Evolutionary conservation across 225 moss, liverwort and hornwort genomes (phyloP).

Genomic region (Neckera pumila): DNA sequence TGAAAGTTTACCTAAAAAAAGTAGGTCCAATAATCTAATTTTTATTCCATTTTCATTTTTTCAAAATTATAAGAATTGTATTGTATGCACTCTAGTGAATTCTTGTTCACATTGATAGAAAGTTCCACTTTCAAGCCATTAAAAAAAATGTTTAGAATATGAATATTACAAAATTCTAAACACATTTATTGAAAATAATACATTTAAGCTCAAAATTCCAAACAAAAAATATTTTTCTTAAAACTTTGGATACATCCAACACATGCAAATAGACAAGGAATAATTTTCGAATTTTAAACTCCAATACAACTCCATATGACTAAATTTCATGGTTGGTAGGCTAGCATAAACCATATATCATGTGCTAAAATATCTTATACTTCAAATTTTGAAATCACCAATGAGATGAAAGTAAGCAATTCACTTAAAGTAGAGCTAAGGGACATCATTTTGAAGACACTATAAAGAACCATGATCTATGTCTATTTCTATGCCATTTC

Average conservation of each 20-base stretch:
- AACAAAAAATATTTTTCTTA: neutral
- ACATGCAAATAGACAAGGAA: neutral
- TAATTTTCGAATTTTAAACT: neutral
- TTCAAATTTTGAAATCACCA: neutral
- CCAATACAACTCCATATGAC: neutral
- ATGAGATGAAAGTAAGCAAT: neutral
- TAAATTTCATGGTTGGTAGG: neutral
- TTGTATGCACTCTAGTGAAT: too few relatives aligned
- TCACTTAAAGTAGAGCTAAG: fast-evolving
- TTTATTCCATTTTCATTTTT: too few relatives aligned
- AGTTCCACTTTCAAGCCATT: too few relatives aligned
- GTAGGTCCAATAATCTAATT: too few relatives aligned
- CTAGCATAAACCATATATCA: neutral
- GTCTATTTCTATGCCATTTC: too few relatives aligned
- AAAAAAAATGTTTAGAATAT: too few relatives aligned
- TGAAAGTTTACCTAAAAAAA: too few relatives aligned
- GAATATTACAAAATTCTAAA: too few relatives aligned
- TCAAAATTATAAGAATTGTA: too few relatives aligned
- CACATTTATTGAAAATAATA: fast-evolving
- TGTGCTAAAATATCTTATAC: neutral
- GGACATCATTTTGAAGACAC: neutral
- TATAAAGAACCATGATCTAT: neutral
- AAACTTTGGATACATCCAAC: neutral
- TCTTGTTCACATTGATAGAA: too few relatives aligned
- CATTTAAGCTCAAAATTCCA: neutral